Conservation (phyloP, 768 basidiomycete genomes). For the Suillus luteus region DNA sequence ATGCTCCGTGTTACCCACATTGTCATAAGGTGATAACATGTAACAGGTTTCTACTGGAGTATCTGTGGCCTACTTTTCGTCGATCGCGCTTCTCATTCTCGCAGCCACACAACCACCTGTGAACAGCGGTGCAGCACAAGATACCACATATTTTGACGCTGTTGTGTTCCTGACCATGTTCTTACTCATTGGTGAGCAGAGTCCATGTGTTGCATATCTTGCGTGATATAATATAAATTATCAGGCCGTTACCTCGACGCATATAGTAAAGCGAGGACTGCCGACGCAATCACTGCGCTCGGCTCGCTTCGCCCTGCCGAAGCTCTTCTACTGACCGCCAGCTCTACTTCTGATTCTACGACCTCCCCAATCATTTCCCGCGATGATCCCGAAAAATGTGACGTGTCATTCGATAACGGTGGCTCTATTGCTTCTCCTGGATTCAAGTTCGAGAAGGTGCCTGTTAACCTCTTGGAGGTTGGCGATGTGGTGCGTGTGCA, state of each 20-base stretch:
- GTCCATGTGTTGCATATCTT: constrained; percentile 3
- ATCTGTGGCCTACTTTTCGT: constrained; percentile 76
- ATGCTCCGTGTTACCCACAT: constrained; percentile 11
- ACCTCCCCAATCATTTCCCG: neutral
- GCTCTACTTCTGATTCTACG: constrained; percentile 13
- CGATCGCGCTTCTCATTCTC: constrained; percentile 65
- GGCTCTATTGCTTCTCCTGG: constrained; percentile 22
- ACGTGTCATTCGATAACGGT: constrained; percentile 21
- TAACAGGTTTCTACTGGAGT: constrained; percentile 60
- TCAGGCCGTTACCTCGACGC: constrained; percentile 66
- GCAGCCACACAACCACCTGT: constrained; percentile 47
- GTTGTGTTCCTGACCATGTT: constrained; percentile 83
- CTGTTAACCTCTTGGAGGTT: constrained; percentile 70
- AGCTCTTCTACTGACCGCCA: constrained; percentile 52
- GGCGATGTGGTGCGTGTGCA: constrained; percentile 78
- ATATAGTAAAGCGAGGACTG: constrained; percentile 67
- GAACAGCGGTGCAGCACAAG: constrained; percentile 43
- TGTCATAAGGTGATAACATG: neutral
- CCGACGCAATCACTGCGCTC: constrained; percentile 73
- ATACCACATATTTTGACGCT: constrained; percentile 79
- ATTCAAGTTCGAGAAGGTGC: constrained; percentile 41
- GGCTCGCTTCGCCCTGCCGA: constrained; percentile 62
- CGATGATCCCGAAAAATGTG: constrained; percentile 42
- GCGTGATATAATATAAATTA: neutral
- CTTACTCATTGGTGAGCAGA: constrained; percentile 59